These are phyloP conservation scores for Talaromyces adpressus DNA, from an alignment of 495 filamentous ascomycete species.

Conservation along the genomic window DNA sequence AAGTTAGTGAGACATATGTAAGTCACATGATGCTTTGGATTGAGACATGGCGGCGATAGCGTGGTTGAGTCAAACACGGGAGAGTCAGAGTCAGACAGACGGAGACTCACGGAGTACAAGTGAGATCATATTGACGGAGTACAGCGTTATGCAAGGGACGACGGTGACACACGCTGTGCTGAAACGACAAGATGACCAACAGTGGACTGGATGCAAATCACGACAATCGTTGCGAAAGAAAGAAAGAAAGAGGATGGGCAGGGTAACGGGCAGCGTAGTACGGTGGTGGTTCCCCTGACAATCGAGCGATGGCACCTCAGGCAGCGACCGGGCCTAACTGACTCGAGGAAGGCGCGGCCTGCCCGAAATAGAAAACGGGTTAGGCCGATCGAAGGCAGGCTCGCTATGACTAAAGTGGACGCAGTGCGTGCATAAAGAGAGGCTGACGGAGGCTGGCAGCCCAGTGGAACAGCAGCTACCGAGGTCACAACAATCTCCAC, in stretches of 20 bases:
- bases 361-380: not conserved
- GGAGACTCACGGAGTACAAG: not conserved
- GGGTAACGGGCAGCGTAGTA: not conserved
- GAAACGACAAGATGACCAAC: not conserved
- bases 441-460: no score
- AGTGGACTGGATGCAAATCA: not conserved
- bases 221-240: not conserved
- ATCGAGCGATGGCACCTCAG: not conserved
- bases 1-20: not conserved
- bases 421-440: no score
- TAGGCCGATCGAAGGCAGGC: not conserved
- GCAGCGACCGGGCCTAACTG: not conserved
- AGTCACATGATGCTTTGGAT: not conserved
- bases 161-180: not conserved
- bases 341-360: not conserved
- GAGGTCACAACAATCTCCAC: not conserved
- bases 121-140: not conserved
- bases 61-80: not conserved
- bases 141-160: not conserved
- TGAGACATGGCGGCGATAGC: not conserved
- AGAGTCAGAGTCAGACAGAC: not conserved
- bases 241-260: not conserved
- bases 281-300: not conserved
- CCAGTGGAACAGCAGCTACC: no score
- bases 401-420: not conserved